A percentile compares a stretch with the other conserved stretches of the same genome.
These are phyloP conservation scores for Aspergillus niger DNA, from an alignment of 2,329 filamentous ascomycete genomes.

Conservation along the genomic window DNA sequence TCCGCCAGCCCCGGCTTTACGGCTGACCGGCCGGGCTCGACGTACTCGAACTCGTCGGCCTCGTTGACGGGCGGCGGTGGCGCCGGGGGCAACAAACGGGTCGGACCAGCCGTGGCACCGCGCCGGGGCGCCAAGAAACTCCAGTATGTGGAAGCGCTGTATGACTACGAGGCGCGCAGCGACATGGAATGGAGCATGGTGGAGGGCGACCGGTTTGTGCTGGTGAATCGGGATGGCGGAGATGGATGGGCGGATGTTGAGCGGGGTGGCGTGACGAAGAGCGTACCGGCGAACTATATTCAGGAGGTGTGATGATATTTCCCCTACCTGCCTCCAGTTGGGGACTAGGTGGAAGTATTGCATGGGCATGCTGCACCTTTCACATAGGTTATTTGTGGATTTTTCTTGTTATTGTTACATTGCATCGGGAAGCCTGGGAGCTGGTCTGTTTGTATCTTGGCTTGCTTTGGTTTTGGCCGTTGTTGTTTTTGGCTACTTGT, in stretches of 20 bases:
- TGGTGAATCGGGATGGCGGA: slow-evolving; percentile 82
- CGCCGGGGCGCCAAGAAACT: slow-evolving; percentile 89
- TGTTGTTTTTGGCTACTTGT: neutral
- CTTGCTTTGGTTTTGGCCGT: neutral
- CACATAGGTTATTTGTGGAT: neutral
- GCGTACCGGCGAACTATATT: slow-evolving; percentile 92
- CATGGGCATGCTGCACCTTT: too few relatives aligned
- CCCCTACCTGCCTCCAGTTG: neutral
- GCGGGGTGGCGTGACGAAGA: slow-evolving; percentile 80
- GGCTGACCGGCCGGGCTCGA: slow-evolving; percentile 66
- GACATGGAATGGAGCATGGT: slow-evolving; percentile 86
- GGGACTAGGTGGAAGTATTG: neutral
- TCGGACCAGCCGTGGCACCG: slow-evolving; percentile 88
- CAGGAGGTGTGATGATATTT: slow-evolving; percentile 62
- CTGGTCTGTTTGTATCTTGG: neutral
- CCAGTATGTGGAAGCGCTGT: slow-evolving; percentile 88
- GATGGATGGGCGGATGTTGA: slow-evolving; percentile 98
- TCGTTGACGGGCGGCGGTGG: slow-evolving; percentile 55
- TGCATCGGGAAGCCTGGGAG: neutral
- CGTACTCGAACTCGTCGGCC: slow-evolving; percentile 75
- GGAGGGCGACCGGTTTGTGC: slow-evolving; percentile 88
- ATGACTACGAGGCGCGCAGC: slow-evolving; percentile 84
- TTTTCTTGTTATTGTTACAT: neutral
- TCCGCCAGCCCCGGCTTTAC: slow-evolving; percentile 31
- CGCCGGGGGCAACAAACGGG: slow-evolving; percentile 63